Evolutionary conservation across 2,329 filamentous ascomycete genomes (phyloP).

Genomic region (Pyrenochaeta sp.): DNA sequence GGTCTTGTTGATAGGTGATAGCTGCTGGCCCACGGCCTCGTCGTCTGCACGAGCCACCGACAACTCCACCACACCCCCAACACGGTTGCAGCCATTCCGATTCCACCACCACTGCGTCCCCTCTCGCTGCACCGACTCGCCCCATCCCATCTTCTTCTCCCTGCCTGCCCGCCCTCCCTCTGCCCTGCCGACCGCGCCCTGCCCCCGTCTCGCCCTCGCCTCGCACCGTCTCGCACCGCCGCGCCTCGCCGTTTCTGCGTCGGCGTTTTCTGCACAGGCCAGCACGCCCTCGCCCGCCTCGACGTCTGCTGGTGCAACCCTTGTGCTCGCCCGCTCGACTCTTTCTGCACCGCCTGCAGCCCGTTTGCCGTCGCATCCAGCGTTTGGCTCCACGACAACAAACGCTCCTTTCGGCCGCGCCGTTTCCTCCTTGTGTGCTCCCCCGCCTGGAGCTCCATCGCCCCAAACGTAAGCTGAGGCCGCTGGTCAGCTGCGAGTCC

Average conservation of each 20-base stretch:
- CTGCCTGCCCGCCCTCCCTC: slow-evolving; percentile 3
- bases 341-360: slow-evolving; percentile 35
- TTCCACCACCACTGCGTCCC: neutral
- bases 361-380: slow-evolving; percentile 25
- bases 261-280: slow-evolving; percentile 32
- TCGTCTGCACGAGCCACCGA: neutral
- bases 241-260: slow-evolving; percentile 27
- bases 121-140: neutral
- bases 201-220: too few species aligned
- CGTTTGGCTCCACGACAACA: slow-evolving; percentile 21
- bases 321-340: slow-evolving; percentile 29
- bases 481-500: slow-evolving; percentile 32
- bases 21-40: too few species aligned
- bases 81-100: neutral
- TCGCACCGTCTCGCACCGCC: too few species aligned
- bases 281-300: slow-evolving; percentile 26
- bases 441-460: slow-evolving; percentile 16
- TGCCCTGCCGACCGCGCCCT: slow-evolving; percentile 10
- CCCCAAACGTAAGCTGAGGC: slow-evolving; percentile 21
- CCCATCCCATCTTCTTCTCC: slow-evolving; percentile 1
- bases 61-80: neutral
- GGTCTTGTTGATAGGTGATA: slow-evolving; percentile 25
- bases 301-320: slow-evolving; percentile 27
- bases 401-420: slow-evolving; percentile 17
- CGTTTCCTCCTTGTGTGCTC: slow-evolving; percentile 22